Evolutionary conservation across 352 stramenopile genomes (phyloP).

Genomic region (Globisporangium lucens): DNA sequence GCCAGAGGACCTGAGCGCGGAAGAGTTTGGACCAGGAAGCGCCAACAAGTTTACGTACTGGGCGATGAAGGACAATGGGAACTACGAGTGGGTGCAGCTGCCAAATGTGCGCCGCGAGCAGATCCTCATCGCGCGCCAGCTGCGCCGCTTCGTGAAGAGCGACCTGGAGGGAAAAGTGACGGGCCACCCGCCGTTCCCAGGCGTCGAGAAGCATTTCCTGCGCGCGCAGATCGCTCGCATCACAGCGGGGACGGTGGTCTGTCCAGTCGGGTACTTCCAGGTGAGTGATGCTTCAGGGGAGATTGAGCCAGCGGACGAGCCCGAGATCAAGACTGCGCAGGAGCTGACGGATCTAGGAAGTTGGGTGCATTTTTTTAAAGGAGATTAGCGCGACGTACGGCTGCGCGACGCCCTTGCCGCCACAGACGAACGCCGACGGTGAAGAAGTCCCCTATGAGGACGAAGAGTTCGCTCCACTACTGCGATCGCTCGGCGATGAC

Average conservation of each 20-base stretch:
- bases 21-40: conserved; percentile 54
- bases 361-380: conserved; percentile 88
- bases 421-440: conserved; percentile 67
- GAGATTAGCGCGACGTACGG: conserved; percentile 85
- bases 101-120: conserved; percentile 72
- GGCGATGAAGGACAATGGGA: conserved; percentile 79
- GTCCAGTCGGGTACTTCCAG: conserved; percentile 84
- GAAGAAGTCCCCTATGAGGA: conserved; percentile 67
- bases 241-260: conserved; percentile 72
- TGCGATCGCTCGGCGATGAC: conserved; percentile 68
- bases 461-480: conserved; percentile 57
- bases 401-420: conserved; percentile 62
- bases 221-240: conserved; percentile 90
- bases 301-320: conserved; percentile 61
- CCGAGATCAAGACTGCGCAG: conserved; percentile 65
- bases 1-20: conserved; percentile 64
- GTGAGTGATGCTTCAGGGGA: conserved; percentile 55
- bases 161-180: conserved; percentile 77
- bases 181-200: conserved; percentile 87
- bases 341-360: conserved; percentile 67
- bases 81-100: conserved; percentile 81
- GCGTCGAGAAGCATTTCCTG: conserved; percentile 82
- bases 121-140: conserved; percentile 73
- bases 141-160: conserved; percentile 76
- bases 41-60: conserved; percentile 91